These are phyloP conservation scores for Gymnopilus junonius DNA, from an alignment of 768 basidiomycete species.

Conservation along the genomic window DNA sequence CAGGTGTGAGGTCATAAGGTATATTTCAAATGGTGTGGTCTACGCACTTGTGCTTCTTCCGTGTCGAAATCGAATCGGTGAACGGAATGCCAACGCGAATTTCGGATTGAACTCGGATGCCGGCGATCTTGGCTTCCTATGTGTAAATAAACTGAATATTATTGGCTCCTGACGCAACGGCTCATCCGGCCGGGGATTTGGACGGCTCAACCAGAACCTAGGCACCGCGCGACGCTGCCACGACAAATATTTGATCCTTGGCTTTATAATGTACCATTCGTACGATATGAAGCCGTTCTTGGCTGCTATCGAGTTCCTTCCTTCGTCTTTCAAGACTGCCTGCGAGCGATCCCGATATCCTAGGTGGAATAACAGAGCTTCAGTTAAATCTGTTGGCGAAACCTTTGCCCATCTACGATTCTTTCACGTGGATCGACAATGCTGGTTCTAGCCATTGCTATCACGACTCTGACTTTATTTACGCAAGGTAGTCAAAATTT, in stretches of 20 bases:
- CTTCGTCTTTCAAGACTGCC: background rate
- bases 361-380: too few species aligned
- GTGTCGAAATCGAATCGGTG: background rate
- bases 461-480: background rate
- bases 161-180: background rate
- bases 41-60: background rate
- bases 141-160: background rate
- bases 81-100: background rate
- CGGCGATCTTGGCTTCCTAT: background rate
- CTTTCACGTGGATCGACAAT: background rate
- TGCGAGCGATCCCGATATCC: too few species aligned
- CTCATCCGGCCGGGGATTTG: background rate
- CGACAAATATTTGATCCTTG: background rate
- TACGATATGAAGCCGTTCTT: background rate
- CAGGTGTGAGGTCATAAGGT: background rate
- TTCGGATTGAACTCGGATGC: conserved; percentile 1
- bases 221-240: background rate
- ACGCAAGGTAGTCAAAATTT: background rate
- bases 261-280: background rate
- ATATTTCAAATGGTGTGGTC: background rate
- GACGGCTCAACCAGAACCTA: background rate
- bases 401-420: background rate
- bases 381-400: too few species aligned
- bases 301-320: background rate
- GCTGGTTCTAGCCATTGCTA: background rate